phyloP scores from a whole-genome alignment of 306 rosid species.

The Gleditsia sinensis region DNA sequence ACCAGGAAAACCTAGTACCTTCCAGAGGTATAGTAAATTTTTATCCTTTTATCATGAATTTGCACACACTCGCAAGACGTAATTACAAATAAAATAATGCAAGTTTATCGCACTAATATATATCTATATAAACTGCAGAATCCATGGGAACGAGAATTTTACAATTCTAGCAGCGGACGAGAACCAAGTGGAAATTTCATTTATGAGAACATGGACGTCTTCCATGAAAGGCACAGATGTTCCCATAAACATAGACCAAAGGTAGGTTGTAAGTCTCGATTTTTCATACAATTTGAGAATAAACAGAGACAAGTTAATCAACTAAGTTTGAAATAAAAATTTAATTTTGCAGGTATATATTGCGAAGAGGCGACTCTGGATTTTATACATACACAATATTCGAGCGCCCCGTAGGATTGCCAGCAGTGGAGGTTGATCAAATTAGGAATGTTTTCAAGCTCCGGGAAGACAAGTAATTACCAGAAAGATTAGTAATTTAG shows the following conservation, averaged over 20 bases:
- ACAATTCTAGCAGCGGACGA: conserved; percentile 38
- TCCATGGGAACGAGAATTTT: conserved; percentile 50
- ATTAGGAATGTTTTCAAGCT: conserved; percentile 68
- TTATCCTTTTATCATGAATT: neutral
- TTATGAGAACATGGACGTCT: conserved; percentile 50
- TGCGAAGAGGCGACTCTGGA: conserved; percentile 64
- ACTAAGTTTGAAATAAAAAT: neutral
- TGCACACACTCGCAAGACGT: too few species aligned
- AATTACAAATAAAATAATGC: neutral
- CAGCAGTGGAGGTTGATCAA: conserved; percentile 59
- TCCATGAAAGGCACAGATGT: conserved; percentile 38
- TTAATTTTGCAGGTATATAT: conserved; percentile 54
- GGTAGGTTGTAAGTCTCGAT: conserved; percentile 39
- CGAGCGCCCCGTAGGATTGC: conserved; percentile 62
- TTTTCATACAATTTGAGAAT: neutral
- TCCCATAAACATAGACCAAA: conserved; percentile 73
- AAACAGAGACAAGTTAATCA: neutral
- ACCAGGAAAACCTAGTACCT: neutral
- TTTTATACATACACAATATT: conserved; percentile 69
- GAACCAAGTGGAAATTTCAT: conserved; percentile 67
- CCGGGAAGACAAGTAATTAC: conserved; percentile 43
- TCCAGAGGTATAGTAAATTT: conserved; percentile 49
- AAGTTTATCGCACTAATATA: neutral
- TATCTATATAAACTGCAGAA: conserved; percentile 42
- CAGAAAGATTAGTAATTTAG: neutral